Percentiles rank a stretch among this genome's conserved stretches.
phyloP scores from a whole-genome alignment of 192 early-diverging fungal genomes.

The Umbelopsis sp. region DNA sequence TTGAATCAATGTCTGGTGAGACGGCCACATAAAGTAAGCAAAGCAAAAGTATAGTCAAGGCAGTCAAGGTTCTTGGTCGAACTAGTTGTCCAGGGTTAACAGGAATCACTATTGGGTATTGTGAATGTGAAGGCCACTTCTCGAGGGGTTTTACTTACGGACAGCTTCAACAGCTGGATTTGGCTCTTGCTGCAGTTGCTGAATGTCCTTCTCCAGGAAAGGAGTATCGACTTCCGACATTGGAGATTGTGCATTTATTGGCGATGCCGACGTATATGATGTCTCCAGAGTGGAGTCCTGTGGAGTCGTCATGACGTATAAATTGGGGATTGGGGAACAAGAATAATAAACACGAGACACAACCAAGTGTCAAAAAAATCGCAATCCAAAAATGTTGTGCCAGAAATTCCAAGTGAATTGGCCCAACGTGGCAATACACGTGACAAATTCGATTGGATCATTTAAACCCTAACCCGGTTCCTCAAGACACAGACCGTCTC shows the following conservation, averaged over 20 bases:
- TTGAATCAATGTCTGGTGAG: slow-evolving; percentile 51
- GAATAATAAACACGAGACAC: neutral
- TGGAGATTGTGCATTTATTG: neutral
- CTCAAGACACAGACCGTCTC: neutral
- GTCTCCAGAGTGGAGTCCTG: neutral
- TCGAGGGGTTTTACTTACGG: neutral
- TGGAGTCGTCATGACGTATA: neutral
- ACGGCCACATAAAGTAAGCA: slow-evolving; percentile 59
- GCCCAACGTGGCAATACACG: neutral
- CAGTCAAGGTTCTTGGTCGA: slow-evolving; percentile 58
- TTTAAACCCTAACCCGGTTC: neutral
- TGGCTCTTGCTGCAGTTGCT: neutral
- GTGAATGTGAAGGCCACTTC: neutral
- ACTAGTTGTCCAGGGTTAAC: slow-evolving; percentile 28
- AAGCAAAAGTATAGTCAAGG: slow-evolving; percentile 46
- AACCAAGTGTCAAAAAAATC: neutral
- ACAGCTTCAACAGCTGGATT: slow-evolving; percentile 3
- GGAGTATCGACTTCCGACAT: neutral
- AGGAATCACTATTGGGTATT: no score
- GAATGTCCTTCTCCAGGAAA: neutral
- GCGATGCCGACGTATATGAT: neutral
- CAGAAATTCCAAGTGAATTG: neutral
- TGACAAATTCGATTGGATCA: neutral
- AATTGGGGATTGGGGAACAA: neutral
- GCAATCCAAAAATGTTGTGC: neutral